These are phyloP conservation scores for Fusarium sp. DNA, from an alignment of 2,329 filamentous ascomycete genomes.

Conservation along the genomic window DNA sequence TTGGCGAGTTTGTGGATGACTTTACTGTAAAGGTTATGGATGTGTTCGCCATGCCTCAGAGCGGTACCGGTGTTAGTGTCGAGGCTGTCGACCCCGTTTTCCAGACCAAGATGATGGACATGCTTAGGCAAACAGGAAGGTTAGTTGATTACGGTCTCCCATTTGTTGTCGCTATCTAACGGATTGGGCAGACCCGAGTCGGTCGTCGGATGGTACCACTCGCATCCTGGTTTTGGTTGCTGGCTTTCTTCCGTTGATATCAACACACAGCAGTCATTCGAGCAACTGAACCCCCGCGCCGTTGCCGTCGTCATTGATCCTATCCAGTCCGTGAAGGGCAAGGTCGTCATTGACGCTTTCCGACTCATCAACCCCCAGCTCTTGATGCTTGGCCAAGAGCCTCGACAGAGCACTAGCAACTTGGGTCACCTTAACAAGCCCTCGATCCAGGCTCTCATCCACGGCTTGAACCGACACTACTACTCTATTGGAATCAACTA, in stretches of 20 bases:
- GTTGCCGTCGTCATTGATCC: slow-evolving; percentile 98
- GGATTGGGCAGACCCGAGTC: slow-evolving; percentile 79
- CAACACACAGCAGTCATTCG: slow-evolving; percentile 99
- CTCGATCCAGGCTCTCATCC: slow-evolving; percentile 98
- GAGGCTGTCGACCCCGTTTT: slow-evolving; percentile 99
- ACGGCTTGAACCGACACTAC: slow-evolving; percentile 98
- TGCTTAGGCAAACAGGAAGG: slow-evolving; percentile 97
- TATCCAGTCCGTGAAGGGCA: slow-evolving; percentile 99
- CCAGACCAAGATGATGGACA: slow-evolving; percentile 99
- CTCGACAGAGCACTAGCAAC: slow-evolving; percentile 97
- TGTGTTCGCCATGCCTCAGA: slow-evolving; percentile 99
- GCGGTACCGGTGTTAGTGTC: slow-evolving; percentile 96
- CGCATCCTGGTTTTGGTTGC: slow-evolving; percentile 98
- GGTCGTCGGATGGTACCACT: slow-evolving; percentile 99
- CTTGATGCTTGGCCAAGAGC: slow-evolving; percentile 97
- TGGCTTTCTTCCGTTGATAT: slow-evolving; percentile 99
- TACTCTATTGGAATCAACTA: slow-evolving; percentile 99
- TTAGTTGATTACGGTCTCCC: slow-evolving; percentile 56
- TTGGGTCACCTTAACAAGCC: slow-evolving; percentile 98
- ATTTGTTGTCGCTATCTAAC: slow-evolving; percentile 28
- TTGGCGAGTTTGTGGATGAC: slow-evolving; percentile 98
- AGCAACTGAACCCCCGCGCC: slow-evolving; percentile 95
- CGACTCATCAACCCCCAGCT: slow-evolving; percentile 98
- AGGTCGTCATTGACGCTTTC: slow-evolving; percentile 99
- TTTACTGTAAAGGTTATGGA: slow-evolving; percentile 98